Conservation (phyloP, 495 filamentous ascomycete species). For the Aspergillus conjunctus region DNA sequence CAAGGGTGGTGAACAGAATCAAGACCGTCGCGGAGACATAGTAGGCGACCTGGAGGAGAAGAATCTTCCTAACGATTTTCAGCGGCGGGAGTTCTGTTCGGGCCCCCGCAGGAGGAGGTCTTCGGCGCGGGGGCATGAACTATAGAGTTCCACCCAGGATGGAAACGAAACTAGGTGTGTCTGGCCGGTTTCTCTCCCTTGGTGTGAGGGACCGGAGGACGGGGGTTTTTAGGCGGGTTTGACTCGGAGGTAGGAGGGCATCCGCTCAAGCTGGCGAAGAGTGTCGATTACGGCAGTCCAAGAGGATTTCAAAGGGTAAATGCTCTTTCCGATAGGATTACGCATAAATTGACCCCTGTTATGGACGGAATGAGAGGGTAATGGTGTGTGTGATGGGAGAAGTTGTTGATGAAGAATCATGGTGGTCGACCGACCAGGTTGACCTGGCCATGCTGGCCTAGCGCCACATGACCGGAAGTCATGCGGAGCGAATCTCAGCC, state of each 20-base stretch:
- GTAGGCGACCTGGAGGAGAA: slow-evolving; percentile 80
- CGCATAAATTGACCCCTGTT: not conserved
- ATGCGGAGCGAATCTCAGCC: slow-evolving; percentile 17
- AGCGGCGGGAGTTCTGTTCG: slow-evolving; percentile 80
- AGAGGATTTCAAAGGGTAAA: not conserved
- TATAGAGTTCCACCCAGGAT: slow-evolving; percentile 18
- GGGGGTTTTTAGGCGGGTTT: slow-evolving; percentile 5
- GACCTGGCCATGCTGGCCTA: slow-evolving; percentile 17
- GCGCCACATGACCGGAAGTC: slow-evolving; percentile 27
- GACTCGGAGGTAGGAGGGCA: not conserved
- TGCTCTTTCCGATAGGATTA: not conserved
- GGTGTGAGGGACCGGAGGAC: not conserved
- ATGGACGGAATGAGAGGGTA: not conserved
- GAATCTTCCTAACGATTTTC: slow-evolving; percentile 84
- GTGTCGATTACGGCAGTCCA: not conserved
- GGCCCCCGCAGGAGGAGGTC: slow-evolving; percentile 76
- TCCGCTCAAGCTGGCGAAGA: slow-evolving; percentile 1
- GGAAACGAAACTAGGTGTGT: not conserved
- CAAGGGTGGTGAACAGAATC: slow-evolving; percentile 85
- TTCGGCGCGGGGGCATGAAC: slow-evolving; percentile 74
- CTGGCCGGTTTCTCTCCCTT: not conserved
- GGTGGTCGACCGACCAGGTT: slow-evolving; percentile 1
- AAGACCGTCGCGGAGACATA: slow-evolving; percentile 74
- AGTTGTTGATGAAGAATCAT: slow-evolving; percentile 10
- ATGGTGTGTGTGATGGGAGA: not conserved